Evolutionary conservation across 169 alveolate genomes (phyloP).

Genomic region (Eimeria falciformis): DNA sequence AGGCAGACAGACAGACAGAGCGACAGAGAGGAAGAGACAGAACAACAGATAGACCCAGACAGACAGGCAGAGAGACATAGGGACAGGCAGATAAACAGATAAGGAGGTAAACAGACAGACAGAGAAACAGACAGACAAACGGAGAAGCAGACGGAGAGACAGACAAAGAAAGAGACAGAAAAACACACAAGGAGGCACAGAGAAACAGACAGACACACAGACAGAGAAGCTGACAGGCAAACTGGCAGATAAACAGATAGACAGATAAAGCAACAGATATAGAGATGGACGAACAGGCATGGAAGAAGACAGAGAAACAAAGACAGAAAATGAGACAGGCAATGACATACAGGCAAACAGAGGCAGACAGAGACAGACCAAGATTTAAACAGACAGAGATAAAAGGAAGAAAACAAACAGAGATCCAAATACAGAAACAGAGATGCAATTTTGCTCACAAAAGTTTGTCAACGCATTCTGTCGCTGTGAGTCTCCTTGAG

Average conservation of each 20-base stretch:
- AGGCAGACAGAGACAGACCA: no score
- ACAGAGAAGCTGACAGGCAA: no score
- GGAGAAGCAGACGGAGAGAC: neutral
- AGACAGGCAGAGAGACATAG: no score
- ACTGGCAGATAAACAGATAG: no score
- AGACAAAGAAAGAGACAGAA: neutral
- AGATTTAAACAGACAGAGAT: no score
- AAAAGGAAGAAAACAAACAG: neutral
- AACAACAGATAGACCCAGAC: no score
- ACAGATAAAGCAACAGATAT: neutral
- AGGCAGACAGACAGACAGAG: neutral
- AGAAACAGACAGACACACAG: no score
- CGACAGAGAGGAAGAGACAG: no score
- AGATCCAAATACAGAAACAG: neutral
- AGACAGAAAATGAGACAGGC: neutral
- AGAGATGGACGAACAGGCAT: no score
- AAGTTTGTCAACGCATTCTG: slow-evolving; percentile 10
- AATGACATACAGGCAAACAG: neutral
- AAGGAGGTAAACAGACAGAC: no score
- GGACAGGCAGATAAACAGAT: no score
- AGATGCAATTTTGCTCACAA: neutral
- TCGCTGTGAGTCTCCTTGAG: neutral
- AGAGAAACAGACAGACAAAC: neutral
- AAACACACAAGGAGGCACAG: neutral
- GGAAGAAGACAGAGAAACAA: no score